Evolutionary conservation across 208 protist genomes (phyloP), one percentile per base, ranked within the genome.

Genomic region (Leishmania major): DNA sequence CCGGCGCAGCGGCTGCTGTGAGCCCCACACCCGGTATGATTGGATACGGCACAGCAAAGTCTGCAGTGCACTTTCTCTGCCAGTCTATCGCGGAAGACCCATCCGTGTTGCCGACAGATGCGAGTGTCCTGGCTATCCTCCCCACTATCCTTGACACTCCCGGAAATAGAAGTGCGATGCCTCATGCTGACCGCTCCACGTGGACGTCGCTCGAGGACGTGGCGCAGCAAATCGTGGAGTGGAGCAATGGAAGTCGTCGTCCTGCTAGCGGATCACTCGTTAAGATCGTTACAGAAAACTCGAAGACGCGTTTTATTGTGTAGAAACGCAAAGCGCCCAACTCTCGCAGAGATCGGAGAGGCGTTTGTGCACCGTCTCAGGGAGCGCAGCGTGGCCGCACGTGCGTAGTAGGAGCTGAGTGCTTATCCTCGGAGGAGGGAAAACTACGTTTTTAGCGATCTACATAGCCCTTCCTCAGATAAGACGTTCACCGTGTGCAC

Each of bases 1-100:
- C 93, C 19, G 96, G 96, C n/a, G 70, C 70, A 55, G 70, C 70
- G 17, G 70, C 70, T 37, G 70, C 70, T 15, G 22, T 55, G 40
- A 80, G 77, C 15, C 89, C 90, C 19, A 94, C 93, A 11, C 89
- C 95, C 3, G 66, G 59, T 19, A 97, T 97, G 93, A 78, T 98
- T 17, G 94, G 87, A 28, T 98, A 98, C 84, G 96, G 95, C n/a
- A 67, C 90, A 13, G 91, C 93, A 0, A 98, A 98, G 87, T 84
- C 88, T 17, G 91, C 91, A 43, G 95, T 98, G 15, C 96, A 98
- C 87, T 93, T 94, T 60, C 82, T 98, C 40, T 87, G 90, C 31
- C 47, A 79, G 31, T 91, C 86, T 55, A 79, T 98, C 19, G 91
- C 94, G 1, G 77, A 77, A 2, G 76, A 92, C 55, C 47, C 82